Evolutionary conservation across 129 eudicot genomes (phyloP).

Genomic region (Tanacetum coccineum): DNA sequence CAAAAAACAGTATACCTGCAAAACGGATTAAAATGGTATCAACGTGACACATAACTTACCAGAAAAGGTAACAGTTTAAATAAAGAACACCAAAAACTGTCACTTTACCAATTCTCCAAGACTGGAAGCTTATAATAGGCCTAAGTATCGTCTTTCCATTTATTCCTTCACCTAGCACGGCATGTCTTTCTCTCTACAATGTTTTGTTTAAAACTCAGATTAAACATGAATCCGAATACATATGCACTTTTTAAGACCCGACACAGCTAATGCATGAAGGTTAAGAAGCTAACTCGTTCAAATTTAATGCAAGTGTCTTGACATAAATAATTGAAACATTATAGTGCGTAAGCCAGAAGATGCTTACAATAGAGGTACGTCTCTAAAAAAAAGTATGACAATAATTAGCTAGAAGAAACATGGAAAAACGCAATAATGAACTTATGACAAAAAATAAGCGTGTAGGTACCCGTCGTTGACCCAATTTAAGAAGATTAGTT

Average conservation of each 20-base stretch:
- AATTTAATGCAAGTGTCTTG: too few relatives aligned
- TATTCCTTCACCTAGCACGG: constrained; percentile 51
- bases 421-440: too few relatives aligned
- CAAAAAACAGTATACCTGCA: constrained; percentile 82
- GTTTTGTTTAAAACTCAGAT: constrained; percentile 18
- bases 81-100: not conserved
- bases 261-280: not conserved
- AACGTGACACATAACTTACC: not conserved
- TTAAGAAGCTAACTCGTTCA: too few relatives aligned
- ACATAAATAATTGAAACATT: too few relatives aligned
- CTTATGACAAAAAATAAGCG: too few relatives aligned
- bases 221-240: not conserved
- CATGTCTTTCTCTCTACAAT: constrained; percentile 80
- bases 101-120: constrained; percentile 90
- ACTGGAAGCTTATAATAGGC: constrained; percentile 87
- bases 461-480: too few relatives aligned
- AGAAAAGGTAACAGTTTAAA: not conserved
- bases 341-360: too few relatives aligned
- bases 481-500: constrained; percentile 94
- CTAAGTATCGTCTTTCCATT: constrained; percentile 54
- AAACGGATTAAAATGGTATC: not conserved
- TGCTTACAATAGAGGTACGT: too few relatives aligned
- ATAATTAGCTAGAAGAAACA: too few relatives aligned
- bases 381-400: too few relatives aligned
- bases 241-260: too few relatives aligned